Percentiles rank a stretch among this genome's conserved stretches.
phyloP scores from a whole-genome alignment of 2,329 filamentous ascomycete species.

The Apiospora pterosperma region DNA sequence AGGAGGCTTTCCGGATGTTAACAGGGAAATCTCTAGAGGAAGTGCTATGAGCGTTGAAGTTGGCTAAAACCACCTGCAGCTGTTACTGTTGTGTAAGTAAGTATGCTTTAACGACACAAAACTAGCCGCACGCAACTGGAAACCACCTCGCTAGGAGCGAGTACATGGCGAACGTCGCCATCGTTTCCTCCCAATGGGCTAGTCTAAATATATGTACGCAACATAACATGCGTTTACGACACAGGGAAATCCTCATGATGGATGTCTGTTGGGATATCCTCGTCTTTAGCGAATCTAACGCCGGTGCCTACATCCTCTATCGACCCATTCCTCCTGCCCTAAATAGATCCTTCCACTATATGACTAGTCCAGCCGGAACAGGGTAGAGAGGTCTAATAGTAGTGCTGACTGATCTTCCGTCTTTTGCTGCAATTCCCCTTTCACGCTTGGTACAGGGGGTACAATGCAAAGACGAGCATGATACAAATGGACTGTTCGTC shows the following conservation, averaged over 20 bases:
- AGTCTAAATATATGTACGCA: not conserved
- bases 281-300: not conserved
- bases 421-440: not conserved
- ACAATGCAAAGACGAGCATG: not conserved
- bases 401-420: too few species aligned
- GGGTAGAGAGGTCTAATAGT: not conserved
- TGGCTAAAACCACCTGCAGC: not conserved
- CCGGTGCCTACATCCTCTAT: not conserved
- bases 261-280: not conserved
- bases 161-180: not conserved
- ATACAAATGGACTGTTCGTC: not conserved
- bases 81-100: too few species aligned
- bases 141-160: not conserved
- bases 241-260: not conserved
- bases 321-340: not conserved
- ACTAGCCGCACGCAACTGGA: not conserved
- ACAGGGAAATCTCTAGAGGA: slow-evolving; percentile 9
- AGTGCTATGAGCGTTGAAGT: not conserved
- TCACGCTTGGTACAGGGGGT: not conserved
- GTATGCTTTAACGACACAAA: too few species aligned
- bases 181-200: not conserved
- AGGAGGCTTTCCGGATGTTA: slow-evolving; percentile 46
- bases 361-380: not conserved
- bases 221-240: not conserved
- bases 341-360: too few species aligned